Evolutionary conservation across 805 yeast species (phyloP).

Genomic region (Ogataea chonburiensis): DNA sequence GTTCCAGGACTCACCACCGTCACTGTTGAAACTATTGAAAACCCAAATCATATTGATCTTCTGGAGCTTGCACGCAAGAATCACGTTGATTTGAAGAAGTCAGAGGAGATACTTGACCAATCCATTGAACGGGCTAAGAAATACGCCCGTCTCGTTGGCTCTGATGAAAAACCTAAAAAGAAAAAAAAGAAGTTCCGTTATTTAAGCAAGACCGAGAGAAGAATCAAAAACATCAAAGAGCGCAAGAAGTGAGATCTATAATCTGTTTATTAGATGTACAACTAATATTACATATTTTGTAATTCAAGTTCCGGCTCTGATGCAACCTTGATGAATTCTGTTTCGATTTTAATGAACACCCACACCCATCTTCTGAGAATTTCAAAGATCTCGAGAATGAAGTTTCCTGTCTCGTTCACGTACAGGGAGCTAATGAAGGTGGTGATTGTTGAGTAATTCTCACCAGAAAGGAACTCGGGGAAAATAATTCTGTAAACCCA

Average conservation of each 20-base stretch:
- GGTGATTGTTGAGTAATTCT: conserved; percentile 14
- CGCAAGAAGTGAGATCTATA: conserved; percentile 13
- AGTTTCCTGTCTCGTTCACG: conserved; percentile 58
- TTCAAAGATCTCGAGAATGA: conserved; percentile 70
- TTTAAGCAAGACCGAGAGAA: conserved; percentile 77
- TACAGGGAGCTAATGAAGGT: conserved; percentile 27
- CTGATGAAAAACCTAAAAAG: conserved; percentile 40
- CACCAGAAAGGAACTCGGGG: conserved; percentile 18
- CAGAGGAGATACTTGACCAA: conserved; percentile 67
- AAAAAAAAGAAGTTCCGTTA: conserved; percentile 86
- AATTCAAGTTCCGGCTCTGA: conserved; percentile 24
- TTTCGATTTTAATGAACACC: conserved; percentile 82
- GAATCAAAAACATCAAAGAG: conserved; percentile 45
- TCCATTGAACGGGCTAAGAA: conserved; percentile 78
- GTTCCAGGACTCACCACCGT: conserved; percentile 50
- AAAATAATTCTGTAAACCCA: conserved; percentile 61
- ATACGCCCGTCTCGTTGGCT: conserved; percentile 70
- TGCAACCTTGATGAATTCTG: conserved; percentile 50
- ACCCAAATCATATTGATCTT: conserved; percentile 41
- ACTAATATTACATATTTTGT: conserved; percentile 16
- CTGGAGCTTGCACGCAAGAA: conserved; percentile 54
- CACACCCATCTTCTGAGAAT: conserved; percentile 84
- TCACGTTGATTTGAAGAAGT: conserved; percentile 65
- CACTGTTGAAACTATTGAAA: conserved; percentile 54
- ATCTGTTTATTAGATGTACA: conserved; percentile 5